Conservation (phyloP, 352 stramenopile genomes). For the Globisporangium spiculum region DNA sequence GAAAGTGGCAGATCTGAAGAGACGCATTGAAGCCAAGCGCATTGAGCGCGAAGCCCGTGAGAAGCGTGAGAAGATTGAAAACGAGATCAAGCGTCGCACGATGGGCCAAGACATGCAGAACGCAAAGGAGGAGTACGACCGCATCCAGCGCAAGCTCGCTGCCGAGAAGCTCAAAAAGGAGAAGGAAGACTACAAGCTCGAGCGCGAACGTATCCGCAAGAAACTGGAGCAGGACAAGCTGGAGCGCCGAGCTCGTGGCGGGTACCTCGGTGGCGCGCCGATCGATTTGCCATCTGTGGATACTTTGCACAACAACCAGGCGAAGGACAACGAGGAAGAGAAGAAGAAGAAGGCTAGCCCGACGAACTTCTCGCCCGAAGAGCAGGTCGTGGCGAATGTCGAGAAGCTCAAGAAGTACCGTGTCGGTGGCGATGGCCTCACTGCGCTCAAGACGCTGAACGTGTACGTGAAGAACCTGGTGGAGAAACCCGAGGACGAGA, state of each 20-base stretch:
- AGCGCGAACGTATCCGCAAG: constrained; percentile 86
- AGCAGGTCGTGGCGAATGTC: constrained; percentile 73
- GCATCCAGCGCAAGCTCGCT: constrained; percentile 74
- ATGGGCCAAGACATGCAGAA: constrained; percentile 74
- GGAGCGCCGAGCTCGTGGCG: constrained; percentile 78
- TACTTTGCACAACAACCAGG: constrained; percentile 17
- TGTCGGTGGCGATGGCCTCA: constrained; percentile 76
- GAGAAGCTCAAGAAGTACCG: constrained; percentile 85
- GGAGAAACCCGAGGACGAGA: constrained; percentile 86
- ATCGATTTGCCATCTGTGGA: constrained; percentile 50
- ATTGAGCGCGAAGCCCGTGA: constrained; percentile 75
- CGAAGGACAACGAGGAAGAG: constrained; percentile 20
- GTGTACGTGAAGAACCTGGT: constrained; percentile 89
- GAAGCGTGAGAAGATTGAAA: constrained; percentile 65
- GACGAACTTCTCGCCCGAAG: constrained; percentile 46
- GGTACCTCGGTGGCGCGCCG: constrained; percentile 69
- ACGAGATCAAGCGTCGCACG: constrained; percentile 73
- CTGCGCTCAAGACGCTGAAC: constrained; percentile 78
- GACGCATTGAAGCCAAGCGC: constrained; percentile 71
- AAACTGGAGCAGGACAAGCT: constrained; percentile 92
- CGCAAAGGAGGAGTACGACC: constrained; percentile 80
- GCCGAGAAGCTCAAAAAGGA: constrained; percentile 87
- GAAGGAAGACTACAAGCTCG: constrained; percentile 83
- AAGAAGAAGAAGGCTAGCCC: constrained; percentile 39
- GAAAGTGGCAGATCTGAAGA: constrained; percentile 85